Evolutionary conservation across 352 stramenopile species (phyloP), one percentile per base, ranked within the genome.

Genomic region (Pythium rhizo-oryzae): DNA sequence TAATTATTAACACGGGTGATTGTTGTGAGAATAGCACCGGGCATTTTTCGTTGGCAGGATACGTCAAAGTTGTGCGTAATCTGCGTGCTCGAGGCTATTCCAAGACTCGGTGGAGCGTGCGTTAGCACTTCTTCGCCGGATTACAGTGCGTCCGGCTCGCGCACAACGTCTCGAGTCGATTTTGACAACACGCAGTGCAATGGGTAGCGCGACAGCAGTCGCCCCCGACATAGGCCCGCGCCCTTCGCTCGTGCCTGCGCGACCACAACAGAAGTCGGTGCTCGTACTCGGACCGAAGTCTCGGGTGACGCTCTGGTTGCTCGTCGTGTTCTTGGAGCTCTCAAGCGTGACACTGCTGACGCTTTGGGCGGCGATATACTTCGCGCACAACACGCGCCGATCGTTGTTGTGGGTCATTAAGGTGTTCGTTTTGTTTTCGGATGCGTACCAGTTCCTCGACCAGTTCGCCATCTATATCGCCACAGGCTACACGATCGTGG

Each of bases 1-100:
- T 61, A 61, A 61, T 61, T 65, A 65, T 65, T 65, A 57, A 65
- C 46, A 25, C 18, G 58, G 33, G 52, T 57, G 13, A 35, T 49
- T 54, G 11, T 44, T 18, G 21, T 54, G 30, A 28, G 15, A 21
- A 56, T 9, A 9, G 8, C 23, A 18, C 3, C 2, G 9, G 37
- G 7, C 35, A 12, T 41, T 41, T 12, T 41, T 24, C 11, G 4
- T 54, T 54, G 47, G 47, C 47, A 51, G 28, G 28, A 7, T 33
- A 7, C 28, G 28, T 33, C 28, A 33, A 33, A 6, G 28, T 33
- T 46, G 39, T 46, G 11, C 43, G 43, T 49, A 16, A 49, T 49
- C 35, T 41, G 8, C 35, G 1, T 16, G 35, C 35, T 41, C 13
- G 35, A 41, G 2, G 35, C 35, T 41, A 41, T 41, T 41, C 13